phyloP scores from a whole-genome alignment of 768 basidiomycete genomes.

The Calocybe gangraenosa region DNA sequence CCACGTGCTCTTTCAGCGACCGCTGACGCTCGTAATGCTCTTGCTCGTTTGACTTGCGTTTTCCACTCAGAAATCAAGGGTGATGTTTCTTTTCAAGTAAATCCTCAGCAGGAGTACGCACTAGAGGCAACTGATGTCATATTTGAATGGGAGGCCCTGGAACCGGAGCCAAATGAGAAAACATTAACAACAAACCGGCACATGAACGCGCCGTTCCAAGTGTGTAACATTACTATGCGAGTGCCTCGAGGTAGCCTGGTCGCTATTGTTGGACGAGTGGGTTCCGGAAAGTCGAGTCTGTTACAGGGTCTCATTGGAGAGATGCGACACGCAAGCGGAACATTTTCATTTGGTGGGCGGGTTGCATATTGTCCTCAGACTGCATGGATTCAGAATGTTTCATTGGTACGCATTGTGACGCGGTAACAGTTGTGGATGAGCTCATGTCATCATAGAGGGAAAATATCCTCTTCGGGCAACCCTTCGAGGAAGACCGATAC shows the following conservation, averaged over 20 bases:
- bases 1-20: slow-evolving; percentile 59
- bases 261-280: slow-evolving; percentile 67
- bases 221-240: slow-evolving; percentile 45
- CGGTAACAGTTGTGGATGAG: neutral
- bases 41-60: slow-evolving; percentile 44
- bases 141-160: slow-evolving; percentile 57
- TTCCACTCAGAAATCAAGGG: slow-evolving; percentile 54
- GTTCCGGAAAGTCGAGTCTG: slow-evolving; percentile 63
- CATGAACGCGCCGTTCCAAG: slow-evolving; percentile 36
- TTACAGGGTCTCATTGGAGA: slow-evolving; percentile 66
- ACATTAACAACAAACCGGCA: slow-evolving; percentile 10
- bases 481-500: slow-evolving; percentile 61
- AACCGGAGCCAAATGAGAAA: slow-evolving; percentile 6
- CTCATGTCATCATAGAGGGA: slow-evolving; percentile 37
- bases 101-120: slow-evolving; percentile 42
- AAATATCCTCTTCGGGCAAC: slow-evolving; percentile 64
- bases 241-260: slow-evolving; percentile 56
- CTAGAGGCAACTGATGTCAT: slow-evolving; percentile 48
- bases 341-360: slow-evolving; percentile 55
- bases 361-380: slow-evolving; percentile 71
- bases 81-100: slow-evolving; percentile 36
- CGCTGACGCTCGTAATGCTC: slow-evolving; percentile 61
- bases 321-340: slow-evolving; percentile 53
- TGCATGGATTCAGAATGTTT: slow-evolving; percentile 74
- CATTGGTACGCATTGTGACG: slow-evolving; percentile 36